Base-by-base conservation (phyloP, 140 eudicot species). In the Bidens hawaiensis region DNA sequence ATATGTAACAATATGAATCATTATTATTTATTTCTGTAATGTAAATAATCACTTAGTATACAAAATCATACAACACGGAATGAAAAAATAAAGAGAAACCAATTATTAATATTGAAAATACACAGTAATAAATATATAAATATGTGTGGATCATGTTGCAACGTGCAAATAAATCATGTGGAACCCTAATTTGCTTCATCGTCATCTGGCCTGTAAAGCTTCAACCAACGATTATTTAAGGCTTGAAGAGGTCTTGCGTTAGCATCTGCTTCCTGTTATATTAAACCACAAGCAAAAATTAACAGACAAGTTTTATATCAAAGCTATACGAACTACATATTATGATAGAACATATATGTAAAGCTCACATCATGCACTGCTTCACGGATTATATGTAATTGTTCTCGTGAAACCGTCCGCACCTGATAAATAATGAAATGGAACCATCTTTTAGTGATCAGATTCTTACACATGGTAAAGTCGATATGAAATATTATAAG, bases 321-420 rank as follows among this genome's bases (percentile, higher is more conserved):
- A 48, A 16, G 3, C 8, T 22, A n/a, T n/a, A 6, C 14, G 5
- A 24, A 53, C 16, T 2, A 40, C 11, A n/a, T n/a, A n/a, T 38
- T 13, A 6, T 7, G 4, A 21, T 28, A 18, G n/a, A 10, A 23
- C 25, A 4, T 33, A 17, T 53, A 6, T 22, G 13, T 24, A 2
- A 4, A 26, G 72, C 94, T 84, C 54, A 85, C 94, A 55, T 85
- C 85, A 31, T 78, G 79, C 34, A 85, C 83, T 23, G 86, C 94
- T 2, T 76, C 77, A 15, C 82, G 83, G 26, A 85, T 62, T 43
- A 79, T 25, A 7, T 49, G 30, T 25, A 82, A 56, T 70, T 85
- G 94, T 68, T 79, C 68, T 38, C 64, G 45, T 7, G 85, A 45
- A 22, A 78, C 89, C 11, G 85, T 85, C 61, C 81, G 73, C 75